Conservation (phyloP, 495 filamentous ascomycete species). For the Penicillium arizonense region DNA sequence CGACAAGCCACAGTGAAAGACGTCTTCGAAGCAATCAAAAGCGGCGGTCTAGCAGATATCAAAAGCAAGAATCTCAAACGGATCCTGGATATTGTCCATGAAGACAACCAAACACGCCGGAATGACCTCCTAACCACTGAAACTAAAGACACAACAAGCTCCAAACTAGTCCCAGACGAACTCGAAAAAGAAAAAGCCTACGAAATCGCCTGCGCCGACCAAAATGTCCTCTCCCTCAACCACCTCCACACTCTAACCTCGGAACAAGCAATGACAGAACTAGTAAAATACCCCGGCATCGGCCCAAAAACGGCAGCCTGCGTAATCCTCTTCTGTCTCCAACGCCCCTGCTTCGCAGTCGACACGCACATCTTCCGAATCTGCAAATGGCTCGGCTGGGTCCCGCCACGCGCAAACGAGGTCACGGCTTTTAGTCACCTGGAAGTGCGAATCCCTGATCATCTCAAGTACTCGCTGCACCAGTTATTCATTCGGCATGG, state of each 20-base stretch:
- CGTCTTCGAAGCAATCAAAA: constrained; percentile 69
- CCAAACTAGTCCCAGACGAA: constrained; percentile 8
- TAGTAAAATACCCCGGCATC: constrained; percentile 79
- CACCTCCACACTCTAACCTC: constrained; percentile 67
- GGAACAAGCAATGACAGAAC: constrained; percentile 67
- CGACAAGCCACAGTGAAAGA: constrained; percentile 59
- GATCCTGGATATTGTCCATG: constrained; percentile 77
- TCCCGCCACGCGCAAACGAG: constrained; percentile 56
- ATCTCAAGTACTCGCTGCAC: constrained; percentile 87
- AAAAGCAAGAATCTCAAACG: constrained; percentile 79
- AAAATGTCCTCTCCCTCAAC: constrained; percentile 68
- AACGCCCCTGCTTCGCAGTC: constrained; percentile 76
- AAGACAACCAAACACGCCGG: constrained; percentile 59
- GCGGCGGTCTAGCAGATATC: constrained; percentile 62
- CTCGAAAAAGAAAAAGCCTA: constrained; percentile 42
- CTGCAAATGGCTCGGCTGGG: constrained; percentile 83
- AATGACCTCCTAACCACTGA: constrained; percentile 25
- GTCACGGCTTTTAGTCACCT: constrained; percentile 77
- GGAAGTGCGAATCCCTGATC: constrained; percentile 77
- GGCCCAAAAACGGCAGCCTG: constrained; percentile 92
- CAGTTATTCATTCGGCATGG: constrained; percentile 87
- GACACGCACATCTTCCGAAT: constrained; percentile 85
- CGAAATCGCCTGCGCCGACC: constrained; percentile 52
- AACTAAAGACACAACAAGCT: background rate
- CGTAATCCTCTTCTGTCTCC: constrained; percentile 76